Evolutionary conservation across 1,284 basidiomycete species (phyloP).

Genomic region (Leccinum subfulvum): DNA sequence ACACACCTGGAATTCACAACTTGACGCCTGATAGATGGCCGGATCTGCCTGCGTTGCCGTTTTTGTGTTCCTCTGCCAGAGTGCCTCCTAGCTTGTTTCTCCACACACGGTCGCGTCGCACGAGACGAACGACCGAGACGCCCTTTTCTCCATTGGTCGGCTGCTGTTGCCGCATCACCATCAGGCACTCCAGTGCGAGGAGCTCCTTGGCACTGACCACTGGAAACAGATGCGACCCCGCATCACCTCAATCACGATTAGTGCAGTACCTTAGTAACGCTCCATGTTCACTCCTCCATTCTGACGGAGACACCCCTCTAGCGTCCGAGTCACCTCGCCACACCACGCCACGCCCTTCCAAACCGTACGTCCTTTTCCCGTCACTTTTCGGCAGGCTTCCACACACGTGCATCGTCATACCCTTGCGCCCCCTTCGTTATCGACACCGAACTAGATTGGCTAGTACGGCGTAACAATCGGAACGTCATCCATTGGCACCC

Average conservation of each 20-base stretch:
- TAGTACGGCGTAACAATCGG: slow-evolving; percentile 8
- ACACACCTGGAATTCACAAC: slow-evolving; percentile 8
- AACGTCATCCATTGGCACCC: not conserved
- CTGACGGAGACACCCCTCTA: not conserved
- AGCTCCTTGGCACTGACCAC: slow-evolving; percentile 1
- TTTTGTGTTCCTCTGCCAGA: slow-evolving; percentile 5
- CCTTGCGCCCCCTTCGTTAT: not conserved
- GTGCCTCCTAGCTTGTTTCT: slow-evolving; percentile 9
- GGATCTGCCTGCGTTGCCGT: slow-evolving; percentile 1
- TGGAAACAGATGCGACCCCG: not conserved
- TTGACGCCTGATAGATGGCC: slow-evolving; percentile 6
- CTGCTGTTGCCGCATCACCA: not conserved
- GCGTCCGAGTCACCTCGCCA: not conserved
- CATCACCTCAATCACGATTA: not conserved
- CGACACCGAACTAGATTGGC: not conserved
- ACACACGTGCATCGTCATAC: slow-evolving; percentile 5
- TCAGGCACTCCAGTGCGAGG: slow-evolving; percentile 10
- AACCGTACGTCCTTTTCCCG: not conserved
- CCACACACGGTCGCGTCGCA: not conserved
- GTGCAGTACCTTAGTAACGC: not conserved
- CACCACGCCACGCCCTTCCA: not conserved
- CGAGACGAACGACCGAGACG: not conserved
- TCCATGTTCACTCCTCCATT: slow-evolving; percentile 1
- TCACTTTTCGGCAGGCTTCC: slow-evolving; percentile 2
- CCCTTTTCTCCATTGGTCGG: not conserved